Percentiles rank a stretch among this genome's conserved stretches.
These are phyloP conservation scores for Microstroma glucosiphilum DNA, from an alignment of 1,284 basidiomycete species.

Conservation along the genomic window DNA sequence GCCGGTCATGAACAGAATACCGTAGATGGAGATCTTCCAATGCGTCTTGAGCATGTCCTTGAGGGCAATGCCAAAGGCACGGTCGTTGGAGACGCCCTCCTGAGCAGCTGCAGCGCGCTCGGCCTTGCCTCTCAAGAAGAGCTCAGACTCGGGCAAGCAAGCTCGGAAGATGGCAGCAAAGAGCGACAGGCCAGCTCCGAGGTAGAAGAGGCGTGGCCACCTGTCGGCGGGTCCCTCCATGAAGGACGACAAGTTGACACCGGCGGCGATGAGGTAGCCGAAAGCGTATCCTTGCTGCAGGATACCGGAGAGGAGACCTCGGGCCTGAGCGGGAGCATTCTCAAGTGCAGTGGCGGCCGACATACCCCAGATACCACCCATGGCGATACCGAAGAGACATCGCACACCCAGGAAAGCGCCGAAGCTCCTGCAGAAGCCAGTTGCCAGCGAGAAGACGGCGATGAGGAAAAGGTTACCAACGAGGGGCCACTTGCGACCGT, in stretches of 20 bases:
- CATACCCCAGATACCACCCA: slow-evolving; percentile 55
- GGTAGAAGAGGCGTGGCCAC: slow-evolving; percentile 56
- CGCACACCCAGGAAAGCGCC: slow-evolving; percentile 55
- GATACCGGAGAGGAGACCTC: slow-evolving; percentile 79
- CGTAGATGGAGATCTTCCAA: slow-evolving; percentile 81
- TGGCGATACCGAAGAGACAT: slow-evolving; percentile 58
- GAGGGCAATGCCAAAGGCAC: slow-evolving; percentile 66
- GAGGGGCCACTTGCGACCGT: slow-evolving; percentile 86
- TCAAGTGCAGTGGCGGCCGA: slow-evolving; percentile 65
- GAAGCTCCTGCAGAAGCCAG: slow-evolving; percentile 55
- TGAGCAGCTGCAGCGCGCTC: slow-evolving; percentile 38
- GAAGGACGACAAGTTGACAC: slow-evolving; percentile 63
- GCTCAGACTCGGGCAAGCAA: slow-evolving; percentile 70
- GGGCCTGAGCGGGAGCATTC: slow-evolving; percentile 75
- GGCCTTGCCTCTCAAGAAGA: slow-evolving; percentile 58
- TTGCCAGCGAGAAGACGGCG: slow-evolving; percentile 66
- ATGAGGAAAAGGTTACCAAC: slow-evolving; percentile 60
- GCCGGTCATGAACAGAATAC: slow-evolving; percentile 56
- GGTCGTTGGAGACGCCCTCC: slow-evolving; percentile 56
- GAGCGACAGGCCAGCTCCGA: slow-evolving; percentile 61
- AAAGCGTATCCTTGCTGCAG: slow-evolving; percentile 73
- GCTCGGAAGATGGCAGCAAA: slow-evolving; percentile 69
- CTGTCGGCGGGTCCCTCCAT: slow-evolving; percentile 49
- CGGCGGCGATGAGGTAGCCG: slow-evolving; percentile 58
- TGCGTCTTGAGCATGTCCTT: slow-evolving; percentile 71